A percentile compares a stretch with the other conserved stretches of the same genome.
Conservation (phyloP, 768 basidiomycete genomes). For the Tricholoma bakamatsutake region DNA sequence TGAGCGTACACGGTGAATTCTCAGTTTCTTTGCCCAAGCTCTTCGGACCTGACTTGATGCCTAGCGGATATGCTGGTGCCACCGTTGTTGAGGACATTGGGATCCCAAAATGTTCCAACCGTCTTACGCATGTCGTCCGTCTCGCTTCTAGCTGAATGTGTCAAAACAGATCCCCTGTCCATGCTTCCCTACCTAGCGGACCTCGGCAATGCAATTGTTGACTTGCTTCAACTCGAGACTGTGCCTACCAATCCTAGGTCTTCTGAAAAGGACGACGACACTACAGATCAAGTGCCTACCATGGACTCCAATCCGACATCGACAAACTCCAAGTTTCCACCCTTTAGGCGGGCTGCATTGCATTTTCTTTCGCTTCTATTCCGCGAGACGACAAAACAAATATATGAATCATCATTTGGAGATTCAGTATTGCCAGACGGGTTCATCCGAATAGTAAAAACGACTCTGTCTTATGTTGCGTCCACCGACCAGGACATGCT, state of each 20-base stretch:
- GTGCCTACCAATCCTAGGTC: conserved; percentile 23
- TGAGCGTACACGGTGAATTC: conserved; percentile 63
- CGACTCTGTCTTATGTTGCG: conserved; percentile 64
- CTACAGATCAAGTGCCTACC: conserved; percentile 19
- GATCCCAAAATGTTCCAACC: conserved; percentile 57
- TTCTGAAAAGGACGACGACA: conserved; percentile 6
- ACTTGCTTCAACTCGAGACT: conserved; percentile 67
- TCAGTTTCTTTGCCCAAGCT: not conserved
- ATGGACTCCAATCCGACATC: conserved; percentile 58
- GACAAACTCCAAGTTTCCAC: conserved; percentile 60
- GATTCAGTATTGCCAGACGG: conserved; percentile 26
- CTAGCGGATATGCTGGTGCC: conserved; percentile 71
- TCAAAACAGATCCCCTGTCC: conserved; percentile 56
- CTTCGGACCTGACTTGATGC: conserved; percentile 3
- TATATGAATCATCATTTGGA: conserved; percentile 37
- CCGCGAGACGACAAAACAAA: conserved; percentile 47
- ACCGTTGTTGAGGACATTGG: conserved; percentile 57
- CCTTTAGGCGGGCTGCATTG: conserved; percentile 81
- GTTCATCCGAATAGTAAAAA: conserved; percentile 44
- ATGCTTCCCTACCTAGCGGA: conserved; percentile 58
- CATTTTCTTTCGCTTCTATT: conserved; percentile 72
- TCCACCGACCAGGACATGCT: conserved; percentile 67
- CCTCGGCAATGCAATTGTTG: conserved; percentile 63
- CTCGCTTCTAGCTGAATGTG: conserved; percentile 68
- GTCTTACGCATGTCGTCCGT: conserved; percentile 58